Evolutionary conservation across 257 asterid genomes (phyloP).

Genomic region (Solanum piurae): DNA sequence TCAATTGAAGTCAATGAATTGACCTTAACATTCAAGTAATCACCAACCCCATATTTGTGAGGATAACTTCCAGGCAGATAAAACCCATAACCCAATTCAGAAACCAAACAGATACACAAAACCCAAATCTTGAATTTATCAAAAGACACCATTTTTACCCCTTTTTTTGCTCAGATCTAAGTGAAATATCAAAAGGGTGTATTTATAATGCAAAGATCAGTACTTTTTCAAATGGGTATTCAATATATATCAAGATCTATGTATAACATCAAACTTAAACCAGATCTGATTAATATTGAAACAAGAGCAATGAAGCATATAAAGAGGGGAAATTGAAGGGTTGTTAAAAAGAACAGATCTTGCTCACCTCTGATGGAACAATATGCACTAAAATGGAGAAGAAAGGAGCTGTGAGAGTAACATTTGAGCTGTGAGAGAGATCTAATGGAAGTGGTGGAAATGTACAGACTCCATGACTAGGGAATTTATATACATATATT

Average conservation of each 20-base stretch:
- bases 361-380: background rate
- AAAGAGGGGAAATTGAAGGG: background rate
- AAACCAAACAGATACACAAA: background rate
- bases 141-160: background rate
- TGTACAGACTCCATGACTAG: background rate
- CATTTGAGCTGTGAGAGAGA: background rate
- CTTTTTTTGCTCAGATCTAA: conserved; percentile 38
- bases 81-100: background rate
- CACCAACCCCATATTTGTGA: background rate
- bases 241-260: background rate
- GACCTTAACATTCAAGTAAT: background rate
- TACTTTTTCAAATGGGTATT: background rate
- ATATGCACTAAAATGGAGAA: background rate
- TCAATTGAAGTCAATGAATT: background rate
- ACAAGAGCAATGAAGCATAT: background rate
- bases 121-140: background rate
- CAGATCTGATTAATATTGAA: background rate
- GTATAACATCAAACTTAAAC: background rate
- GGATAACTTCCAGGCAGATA: background rate
- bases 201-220: conserved; percentile 5
- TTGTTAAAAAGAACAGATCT: background rate
- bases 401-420: background rate
- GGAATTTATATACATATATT: background rate
- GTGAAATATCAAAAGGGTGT: conserved; percentile 29
- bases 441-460: background rate